Evolutionary conservation across 192 early-diverging fungal genomes (phyloP).

Genomic region (Bifiguratus adelaidae): DNA sequence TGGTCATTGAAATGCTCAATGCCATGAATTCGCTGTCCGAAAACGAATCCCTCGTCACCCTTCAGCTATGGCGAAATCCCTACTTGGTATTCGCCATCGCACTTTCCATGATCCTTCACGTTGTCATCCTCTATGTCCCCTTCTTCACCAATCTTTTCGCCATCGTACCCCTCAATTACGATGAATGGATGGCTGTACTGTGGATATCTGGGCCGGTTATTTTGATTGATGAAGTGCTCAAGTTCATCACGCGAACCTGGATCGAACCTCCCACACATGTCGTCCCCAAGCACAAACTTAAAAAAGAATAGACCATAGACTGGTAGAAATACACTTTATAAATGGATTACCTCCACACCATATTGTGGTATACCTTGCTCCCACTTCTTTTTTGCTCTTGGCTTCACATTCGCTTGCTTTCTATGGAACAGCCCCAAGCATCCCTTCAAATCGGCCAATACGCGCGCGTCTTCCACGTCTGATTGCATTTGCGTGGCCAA

Average conservation of each 20-base stretch:
- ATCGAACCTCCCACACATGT: conserved; percentile 16
- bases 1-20: conserved; percentile 98
- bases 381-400: not conserved
- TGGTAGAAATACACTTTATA: not conserved
- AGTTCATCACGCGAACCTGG: conserved; percentile 34
- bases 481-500: not conserved
- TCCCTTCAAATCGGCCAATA: not conserved
- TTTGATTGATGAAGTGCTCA: conserved; percentile 85
- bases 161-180: conserved; percentile 75
- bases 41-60: conserved; percentile 85
- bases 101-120: conserved; percentile 89
- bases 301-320: not conserved
- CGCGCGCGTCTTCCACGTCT: not conserved
- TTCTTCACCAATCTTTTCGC: conserved; percentile 89
- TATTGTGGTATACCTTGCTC: not conserved
- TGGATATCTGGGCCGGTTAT: conserved; percentile 88
- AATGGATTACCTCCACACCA: not conserved
- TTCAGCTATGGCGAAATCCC: conserved; percentile 87
- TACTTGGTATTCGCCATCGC: conserved; percentile 76
- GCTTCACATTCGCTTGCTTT: not conserved
- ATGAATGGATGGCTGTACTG: conserved; percentile 89
- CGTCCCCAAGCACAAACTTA: not conserved
- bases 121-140: conserved; percentile 95
- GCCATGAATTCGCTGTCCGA: conserved; percentile 95
- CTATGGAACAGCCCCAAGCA: not conserved